These are phyloP conservation scores for Neofusicoccum umdonicola DNA, from an alignment of 2,329 filamentous ascomycete species.

Conservation along the genomic window DNA sequence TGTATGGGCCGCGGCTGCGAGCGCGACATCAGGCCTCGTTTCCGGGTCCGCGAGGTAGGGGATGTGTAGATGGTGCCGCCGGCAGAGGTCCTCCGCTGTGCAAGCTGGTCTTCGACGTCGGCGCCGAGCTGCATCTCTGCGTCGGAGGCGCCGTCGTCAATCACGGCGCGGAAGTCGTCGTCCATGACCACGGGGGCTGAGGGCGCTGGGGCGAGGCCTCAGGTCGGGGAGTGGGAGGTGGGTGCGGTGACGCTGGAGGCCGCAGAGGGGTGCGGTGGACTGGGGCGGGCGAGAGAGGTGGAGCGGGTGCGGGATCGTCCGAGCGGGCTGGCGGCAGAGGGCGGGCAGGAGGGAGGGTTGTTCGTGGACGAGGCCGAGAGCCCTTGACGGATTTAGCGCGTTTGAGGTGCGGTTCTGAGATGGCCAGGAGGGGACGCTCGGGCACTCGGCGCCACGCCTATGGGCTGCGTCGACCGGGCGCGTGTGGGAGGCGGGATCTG, in stretches of 20 bases:
- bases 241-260: neutral
- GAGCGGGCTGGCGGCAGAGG: constrained; percentile 1
- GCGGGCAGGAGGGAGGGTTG: constrained; percentile 4
- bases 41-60: constrained; percentile 32
- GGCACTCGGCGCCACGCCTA: constrained; percentile 9
- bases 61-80: constrained; percentile 29
- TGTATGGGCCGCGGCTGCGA: constrained; percentile 47
- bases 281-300: neutral
- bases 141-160: constrained; percentile 15
- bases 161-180: constrained; percentile 6
- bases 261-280: neutral
- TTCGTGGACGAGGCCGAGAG: constrained; percentile 9
- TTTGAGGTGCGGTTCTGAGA: constrained; percentile 13
- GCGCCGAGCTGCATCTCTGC: constrained; percentile 15
- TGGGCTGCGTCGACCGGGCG: neutral
- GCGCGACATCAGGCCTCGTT: constrained; percentile 40
- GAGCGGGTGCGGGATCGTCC: constrained; percentile 7
- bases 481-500: neutral
- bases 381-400: constrained; percentile 8
- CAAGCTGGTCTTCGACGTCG: constrained; percentile 1
- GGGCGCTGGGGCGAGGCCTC: neutral
- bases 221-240: neutral
- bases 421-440: constrained; percentile 15
- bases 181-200: constrained; percentile 10
- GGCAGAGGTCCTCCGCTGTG: constrained; percentile 1